Base-by-base conservation (phyloP, 495 filamentous ascomycete genomes). In the Neurospora sp. region DNA sequence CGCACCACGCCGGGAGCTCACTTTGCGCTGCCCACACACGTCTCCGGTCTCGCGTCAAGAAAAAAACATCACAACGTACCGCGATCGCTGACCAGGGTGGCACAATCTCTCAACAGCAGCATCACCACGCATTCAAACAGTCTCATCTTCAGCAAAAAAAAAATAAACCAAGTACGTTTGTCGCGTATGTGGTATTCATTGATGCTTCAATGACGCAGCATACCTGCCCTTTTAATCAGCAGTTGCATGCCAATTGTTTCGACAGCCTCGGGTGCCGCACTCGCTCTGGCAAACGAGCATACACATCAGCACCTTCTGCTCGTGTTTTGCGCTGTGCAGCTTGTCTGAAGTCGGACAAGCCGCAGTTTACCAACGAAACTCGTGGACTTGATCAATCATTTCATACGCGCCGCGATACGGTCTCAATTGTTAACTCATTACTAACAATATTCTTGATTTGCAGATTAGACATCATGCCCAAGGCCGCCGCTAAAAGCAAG, bases 401-500 rank as follows among this genome's bases (percentile, higher is more conserved):
- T 70, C 42, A 39, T 27, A 39, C 38, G 70, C 35, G n/a, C 16
- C 27, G 20, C 14, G 39, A 46, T 16, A 14, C 18, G 11, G 18
- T 46, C 12, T 14, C 20, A 3, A 12, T 40, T 16, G 31, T 40
- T 40, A 3, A 12, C 10, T 41, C 4, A 3, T 44, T 27, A 46
- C 78, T 82, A 78, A 81, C 74, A 71, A 41, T 59, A 27, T 16
- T 68, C 61, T 20, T 40, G 46, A 73, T 40, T 72, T 76, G 71
- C 73, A 77, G 72, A 75, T 76, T 75, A 75, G 16, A 70, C 78
- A 83, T n/a, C 40, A 84, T 84, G 83, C 82, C 83, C 73, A 84
- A 86, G 82, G 84, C 85, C 74, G 76, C 82, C 61, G 82, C 82
- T 78, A 86, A 84, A 80, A 81, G 80, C 68, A 83, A 80, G 74